Evolutionary conservation across 208 protist genomes (phyloP).

Genomic region (Crithidia brevicula): DNA sequence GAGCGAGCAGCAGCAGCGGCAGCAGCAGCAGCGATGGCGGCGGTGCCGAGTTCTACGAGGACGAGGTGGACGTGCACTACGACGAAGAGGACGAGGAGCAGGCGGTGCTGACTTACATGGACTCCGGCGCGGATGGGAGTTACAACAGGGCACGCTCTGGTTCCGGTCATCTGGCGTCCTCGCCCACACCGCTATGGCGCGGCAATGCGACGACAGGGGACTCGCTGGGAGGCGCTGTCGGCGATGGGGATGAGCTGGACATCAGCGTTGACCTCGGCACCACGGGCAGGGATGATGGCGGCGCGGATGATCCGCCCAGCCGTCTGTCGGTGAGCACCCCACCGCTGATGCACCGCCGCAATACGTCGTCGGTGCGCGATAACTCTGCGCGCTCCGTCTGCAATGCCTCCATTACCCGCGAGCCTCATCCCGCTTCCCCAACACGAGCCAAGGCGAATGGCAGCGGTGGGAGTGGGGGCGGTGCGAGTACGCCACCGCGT

Average conservation of each 20-base stretch:
- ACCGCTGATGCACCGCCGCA: conserved; percentile 5
- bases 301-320: conserved; percentile 15
- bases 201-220: background rate
- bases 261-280: conserved; percentile 12
- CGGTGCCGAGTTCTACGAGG: conserved; percentile 1
- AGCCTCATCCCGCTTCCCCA: background rate
- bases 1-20: background rate
- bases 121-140: conserved; percentile 18
- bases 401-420: too few relatives aligned
- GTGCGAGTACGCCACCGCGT: background rate
- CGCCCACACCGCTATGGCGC: background rate
- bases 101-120: conserved; percentile 65
- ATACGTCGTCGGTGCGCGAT: conserved; percentile 5
- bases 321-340: conserved; percentile 7
- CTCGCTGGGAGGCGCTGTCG: background rate
- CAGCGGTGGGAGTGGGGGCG: background rate
- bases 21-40: conserved; percentile 3
- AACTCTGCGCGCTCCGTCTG: too few relatives aligned
- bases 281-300: conserved; percentile 1
- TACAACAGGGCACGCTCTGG: conserved; percentile 1
- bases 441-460: background rate
- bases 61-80: conserved; percentile 26
- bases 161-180: conserved; percentile 1
- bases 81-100: conserved; percentile 71
- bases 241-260: background rate